phyloP scores from a whole-genome alignment of 139 green algal species.

The Chlamydomonas schloesseri region DNA sequence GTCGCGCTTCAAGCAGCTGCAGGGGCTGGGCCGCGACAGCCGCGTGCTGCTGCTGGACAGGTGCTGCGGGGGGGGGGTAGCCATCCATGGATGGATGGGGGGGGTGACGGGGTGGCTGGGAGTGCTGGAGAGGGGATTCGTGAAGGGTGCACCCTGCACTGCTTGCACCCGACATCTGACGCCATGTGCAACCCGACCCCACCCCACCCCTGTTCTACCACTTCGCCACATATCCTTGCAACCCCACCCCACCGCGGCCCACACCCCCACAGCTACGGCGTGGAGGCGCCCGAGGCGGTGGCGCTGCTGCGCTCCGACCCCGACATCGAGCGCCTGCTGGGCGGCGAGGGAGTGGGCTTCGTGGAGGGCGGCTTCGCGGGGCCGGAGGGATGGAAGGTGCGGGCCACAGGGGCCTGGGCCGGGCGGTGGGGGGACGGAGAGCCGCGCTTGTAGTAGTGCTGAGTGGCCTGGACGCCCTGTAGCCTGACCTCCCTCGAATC shows the following conservation, averaged over 20 bases:
- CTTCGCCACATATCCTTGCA: no score
- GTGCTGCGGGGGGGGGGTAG: background rate
- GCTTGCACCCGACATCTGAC: no score
- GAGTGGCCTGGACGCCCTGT: no score
- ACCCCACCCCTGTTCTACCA: no score
- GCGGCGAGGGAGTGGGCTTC: background rate
- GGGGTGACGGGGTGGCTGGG: no score
- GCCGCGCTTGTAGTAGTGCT: no score
- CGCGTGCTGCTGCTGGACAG: conserved; percentile 16
- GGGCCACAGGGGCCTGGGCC: no score
- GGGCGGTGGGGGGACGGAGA: background rate
- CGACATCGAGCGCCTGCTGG: conserved; percentile 28
- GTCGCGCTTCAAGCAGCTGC: conserved; percentile 1
- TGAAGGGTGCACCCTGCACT: no score
- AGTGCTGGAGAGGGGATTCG: background rate
- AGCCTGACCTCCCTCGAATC: no score
- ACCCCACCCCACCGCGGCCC: background rate
- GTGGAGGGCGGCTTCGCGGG: conserved; percentile 40
- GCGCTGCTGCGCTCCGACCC: conserved; percentile 21
- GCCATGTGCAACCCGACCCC: no score
- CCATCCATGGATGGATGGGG: background rate
- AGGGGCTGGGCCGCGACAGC: conserved; percentile 2
- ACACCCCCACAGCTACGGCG: conserved; percentile 6
- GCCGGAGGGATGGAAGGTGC: conserved; percentile 40
- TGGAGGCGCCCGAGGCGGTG: conserved; percentile 34